phyloP scores from a whole-genome alignment of 345 rosid genomes.

The Cochlearia excelsa region DNA sequence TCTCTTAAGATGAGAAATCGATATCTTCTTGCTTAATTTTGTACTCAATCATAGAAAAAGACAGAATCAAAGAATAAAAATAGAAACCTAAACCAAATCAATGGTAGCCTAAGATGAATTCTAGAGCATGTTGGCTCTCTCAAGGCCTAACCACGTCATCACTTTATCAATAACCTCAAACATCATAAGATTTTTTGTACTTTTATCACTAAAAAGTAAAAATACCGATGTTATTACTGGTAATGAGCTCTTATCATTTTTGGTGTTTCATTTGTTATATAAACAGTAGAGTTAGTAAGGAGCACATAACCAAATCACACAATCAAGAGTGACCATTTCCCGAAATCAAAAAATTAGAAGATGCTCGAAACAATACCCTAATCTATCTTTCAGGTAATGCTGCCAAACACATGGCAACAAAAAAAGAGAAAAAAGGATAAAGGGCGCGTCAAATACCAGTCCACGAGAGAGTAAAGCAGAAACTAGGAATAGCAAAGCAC shows the following conservation, averaged over 20 bases:
- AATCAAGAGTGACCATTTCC: not conserved
- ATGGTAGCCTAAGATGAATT: not conserved
- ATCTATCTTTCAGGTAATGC: conserved; percentile 10
- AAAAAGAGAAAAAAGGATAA: conserved; percentile 7
- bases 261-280: not conserved
- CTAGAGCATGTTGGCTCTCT: not conserved
- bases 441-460: conserved; percentile 54
- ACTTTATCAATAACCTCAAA: conserved; percentile 1
- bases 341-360: not conserved
- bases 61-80: not conserved
- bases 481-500: conserved; percentile 87
- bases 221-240: not conserved
- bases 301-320: not conserved
- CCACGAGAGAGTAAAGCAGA: conserved; percentile 94
- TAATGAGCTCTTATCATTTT: not conserved
- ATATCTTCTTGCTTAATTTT: not conserved
- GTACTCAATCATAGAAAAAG: not conserved
- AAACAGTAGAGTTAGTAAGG: not conserved
- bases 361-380: not conserved
- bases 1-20: not conserved
- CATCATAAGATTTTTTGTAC: not conserved
- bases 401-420: not conserved
- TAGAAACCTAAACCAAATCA: not conserved
- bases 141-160: conserved; percentile 4
- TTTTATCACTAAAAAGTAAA: not conserved